Base-by-base conservation (phyloP, 2,329 filamentous ascomycete genomes). In the Pseudovirgaria hyperparasitica region DNA sequence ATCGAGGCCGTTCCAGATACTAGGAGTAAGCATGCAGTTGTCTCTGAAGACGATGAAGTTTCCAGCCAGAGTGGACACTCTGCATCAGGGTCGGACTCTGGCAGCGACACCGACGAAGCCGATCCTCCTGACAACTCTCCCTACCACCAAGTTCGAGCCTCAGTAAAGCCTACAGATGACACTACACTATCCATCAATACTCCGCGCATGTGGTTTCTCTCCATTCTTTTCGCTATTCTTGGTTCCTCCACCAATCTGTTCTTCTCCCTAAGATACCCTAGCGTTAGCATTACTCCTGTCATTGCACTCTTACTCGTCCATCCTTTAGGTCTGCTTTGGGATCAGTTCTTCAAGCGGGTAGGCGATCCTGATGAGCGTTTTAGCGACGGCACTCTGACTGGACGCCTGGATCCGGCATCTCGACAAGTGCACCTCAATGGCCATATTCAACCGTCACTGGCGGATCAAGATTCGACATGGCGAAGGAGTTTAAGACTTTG, bases 241-340 rank as follows among this genome's bases (percentile, higher is more conserved):
- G 82, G 82, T 34, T 87, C 82, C 24, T 80, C 79, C 2, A 84
- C 80, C 13, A 90, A 90, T 52, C 60, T 92, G 21, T 90, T 92
- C 59, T 92, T 92, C 61, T 86, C 82, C 19, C 62, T 92, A 48
- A 70, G 84, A 68, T 92, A 90, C 63, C 84, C 84, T 16, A 90
- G 82, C 52, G 82, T 92, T 50, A 79, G 80, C 34, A 87, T 92
- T 45, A 87, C 82, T 13, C 82, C 82, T 20, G 80, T 92, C 39
- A 92, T 92, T 58, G 82, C 82, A 16, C 65, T 90, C 43, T 63
- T 92, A 32, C 72, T 92, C 30, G 82, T 85, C 24, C 84, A 90
- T 46, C 84, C 84, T 2, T 68, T 92, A 29, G 84, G 84, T 33
- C 69, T 82, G 14, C 48, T 84, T 16, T 87, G 84, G 79, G 84